Evolutionary conservation across 805 yeast species (phyloP), one percentile per base, ranked within the genome.

Genomic region (Nakazawaea sp.): DNA sequence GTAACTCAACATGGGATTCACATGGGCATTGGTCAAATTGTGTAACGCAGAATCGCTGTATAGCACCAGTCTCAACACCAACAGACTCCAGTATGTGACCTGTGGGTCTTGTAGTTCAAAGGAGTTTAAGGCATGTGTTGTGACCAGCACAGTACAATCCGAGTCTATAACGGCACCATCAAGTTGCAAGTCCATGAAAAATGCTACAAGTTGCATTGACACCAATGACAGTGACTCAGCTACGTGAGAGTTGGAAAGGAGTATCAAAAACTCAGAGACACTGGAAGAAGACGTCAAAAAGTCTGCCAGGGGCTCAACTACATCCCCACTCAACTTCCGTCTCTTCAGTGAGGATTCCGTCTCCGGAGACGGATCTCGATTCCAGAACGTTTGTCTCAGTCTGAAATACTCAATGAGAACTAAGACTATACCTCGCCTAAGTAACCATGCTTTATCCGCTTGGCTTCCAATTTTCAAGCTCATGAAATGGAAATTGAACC

Each of bases 361-460:
- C n/a, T n/a, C n/a, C n/a, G n/a, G n/a, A n/a, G n/a, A n/a, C n/a
- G n/a, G n/a, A n/a, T n/a, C n/a, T n/a, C n/a, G n/a, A n/a, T n/a
- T n/a, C n/a, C n/a, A n/a, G n/a, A n/a, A n/a, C n/a, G n/a, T n/a
- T n/a, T n/a, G n/a, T n/a, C n/a, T n/a, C n/a, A n/a, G n/a, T n/a
- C n/a, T n/a, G n/a, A n/a, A 69, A 38, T 55, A 70, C 2, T 56
- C 33, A 1, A 37, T 27, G 0, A 69, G 21, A 2, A 72, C 43
- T 27, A 48, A 56, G 1, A 56, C 38, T 6, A 66, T 20, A 0
- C 72, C 75, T 6, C 49, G 36, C 1, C 57, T 36, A 4, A 62
- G 43, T 10, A 74, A 49, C 81, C 81, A 75, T 0, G 62, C 51
- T 4, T 46, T 45, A 0, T 46, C 33, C 24, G 42, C 18, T 0